Conservation (phyloP, 495 filamentous ascomycete species). For the Chlorociboria aeruginascens region DNA sequence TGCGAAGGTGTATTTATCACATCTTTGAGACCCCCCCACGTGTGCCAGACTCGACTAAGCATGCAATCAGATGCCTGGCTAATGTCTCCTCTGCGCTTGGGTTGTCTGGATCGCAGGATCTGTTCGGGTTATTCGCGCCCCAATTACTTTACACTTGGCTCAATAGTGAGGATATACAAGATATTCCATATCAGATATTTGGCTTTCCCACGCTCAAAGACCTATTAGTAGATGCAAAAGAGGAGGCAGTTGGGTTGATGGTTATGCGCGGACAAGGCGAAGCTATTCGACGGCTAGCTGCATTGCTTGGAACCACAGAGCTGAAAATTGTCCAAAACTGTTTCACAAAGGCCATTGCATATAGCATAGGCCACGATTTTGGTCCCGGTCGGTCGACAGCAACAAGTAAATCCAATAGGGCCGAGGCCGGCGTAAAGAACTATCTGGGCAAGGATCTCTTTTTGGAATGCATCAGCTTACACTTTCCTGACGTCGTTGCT, state of each 20-base stretch:
- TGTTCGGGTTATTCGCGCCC: slow-evolving; percentile 82
- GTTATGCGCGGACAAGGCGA: slow-evolving; percentile 68
- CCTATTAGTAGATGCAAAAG: slow-evolving; percentile 59
- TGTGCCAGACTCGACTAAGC: slow-evolving; percentile 44
- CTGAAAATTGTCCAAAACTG: slow-evolving; percentile 48
- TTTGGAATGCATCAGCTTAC: slow-evolving; percentile 41
- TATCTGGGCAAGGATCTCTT: slow-evolving; percentile 56
- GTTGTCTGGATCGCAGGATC: slow-evolving; percentile 46
- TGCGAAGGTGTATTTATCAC: slow-evolving; percentile 77
- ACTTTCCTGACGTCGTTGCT: slow-evolving; percentile 68
- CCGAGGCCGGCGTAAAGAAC: slow-evolving; percentile 57
- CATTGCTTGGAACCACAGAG: slow-evolving; percentile 38
- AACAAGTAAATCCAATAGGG: slow-evolving; percentile 38
- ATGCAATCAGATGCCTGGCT: slow-evolving; percentile 61
- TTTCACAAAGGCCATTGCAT: slow-evolving; percentile 74
- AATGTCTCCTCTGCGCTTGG: slow-evolving; percentile 51
- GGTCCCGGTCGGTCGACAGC: slow-evolving; percentile 41
- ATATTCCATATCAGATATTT: slow-evolving; percentile 74
- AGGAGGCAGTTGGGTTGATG: slow-evolving; percentile 72
- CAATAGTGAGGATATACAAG: slow-evolving; percentile 43
- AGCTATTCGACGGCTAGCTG: slow-evolving; percentile 45
- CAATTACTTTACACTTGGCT: slow-evolving; percentile 95
- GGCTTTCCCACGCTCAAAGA: slow-evolving; percentile 58
- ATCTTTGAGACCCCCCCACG: slow-evolving; percentile 80
- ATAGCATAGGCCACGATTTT: slow-evolving; percentile 72